Evolutionary conservation across 2,329 filamentous ascomycete species (phyloP).

Genomic region (Fusarium poae): DNA sequence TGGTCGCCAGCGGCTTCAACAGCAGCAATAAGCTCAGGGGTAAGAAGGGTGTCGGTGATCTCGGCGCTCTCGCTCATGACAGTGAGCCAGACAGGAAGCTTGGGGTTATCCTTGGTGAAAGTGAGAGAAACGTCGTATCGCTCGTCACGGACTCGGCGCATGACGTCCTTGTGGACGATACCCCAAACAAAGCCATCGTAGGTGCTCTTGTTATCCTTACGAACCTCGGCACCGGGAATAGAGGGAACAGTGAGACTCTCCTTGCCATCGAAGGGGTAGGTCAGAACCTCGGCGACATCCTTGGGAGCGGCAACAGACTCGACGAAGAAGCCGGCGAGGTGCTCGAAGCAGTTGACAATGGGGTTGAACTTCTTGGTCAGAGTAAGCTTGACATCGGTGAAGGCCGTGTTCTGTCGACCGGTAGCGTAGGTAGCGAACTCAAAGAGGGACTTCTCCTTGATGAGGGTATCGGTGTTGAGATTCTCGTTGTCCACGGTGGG

Average conservation of each 20-base stretch:
- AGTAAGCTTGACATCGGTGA: constrained; percentile 85
- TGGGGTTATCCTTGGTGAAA: constrained; percentile 89
- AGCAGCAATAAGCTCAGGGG: constrained; percentile 86
- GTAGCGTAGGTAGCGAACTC: constrained; percentile 91
- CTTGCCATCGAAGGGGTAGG: constrained; percentile 93
- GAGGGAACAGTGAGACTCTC: constrained; percentile 82
- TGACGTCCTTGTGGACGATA: constrained; percentile 92
- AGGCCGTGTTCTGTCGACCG: constrained; percentile 92
- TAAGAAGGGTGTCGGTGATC: constrained; percentile 88
- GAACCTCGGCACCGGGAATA: constrained; percentile 68
- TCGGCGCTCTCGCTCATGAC: constrained; percentile 98
- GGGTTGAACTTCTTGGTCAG: constrained; percentile 92
- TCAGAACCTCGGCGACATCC: constrained; percentile 80
- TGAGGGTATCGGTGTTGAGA: constrained; percentile 59
- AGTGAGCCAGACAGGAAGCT: constrained; percentile 89
- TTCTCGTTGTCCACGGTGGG: constrained; percentile 60
- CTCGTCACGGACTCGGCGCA: constrained; percentile 90
- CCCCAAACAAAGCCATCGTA: constrained; percentile 97
- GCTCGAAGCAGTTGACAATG: constrained; percentile 71
- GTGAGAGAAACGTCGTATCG: constrained; percentile 96
- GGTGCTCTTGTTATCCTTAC: constrained; percentile 72
- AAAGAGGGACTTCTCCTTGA: constrained; percentile 89
- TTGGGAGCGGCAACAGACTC: constrained; percentile 77
- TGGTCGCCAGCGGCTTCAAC: constrained; percentile 80
- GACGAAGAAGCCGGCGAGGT: constrained; percentile 78